Conservation (phyloP, 192 early-diverging fungal species). For the Linderina pennispora region DNA sequence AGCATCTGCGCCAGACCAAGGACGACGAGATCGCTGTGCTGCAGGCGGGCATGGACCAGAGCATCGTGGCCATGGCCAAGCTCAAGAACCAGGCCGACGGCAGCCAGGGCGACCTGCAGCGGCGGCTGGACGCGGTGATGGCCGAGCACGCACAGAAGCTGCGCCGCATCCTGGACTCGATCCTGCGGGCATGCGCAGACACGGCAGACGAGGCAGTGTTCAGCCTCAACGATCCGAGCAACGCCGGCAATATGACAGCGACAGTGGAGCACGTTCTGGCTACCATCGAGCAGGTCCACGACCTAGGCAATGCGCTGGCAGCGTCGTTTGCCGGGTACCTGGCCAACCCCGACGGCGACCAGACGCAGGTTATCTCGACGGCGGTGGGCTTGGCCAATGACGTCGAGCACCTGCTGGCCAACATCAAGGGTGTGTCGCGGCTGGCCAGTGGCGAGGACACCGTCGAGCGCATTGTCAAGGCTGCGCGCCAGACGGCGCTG, state of each 20-base stretch:
- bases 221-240: constrained; percentile 73
- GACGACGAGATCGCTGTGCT: constrained; percentile 77
- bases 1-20: constrained; percentile 41
- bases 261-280: constrained; percentile 89
- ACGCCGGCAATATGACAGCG: constrained; percentile 79
- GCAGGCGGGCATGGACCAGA: constrained; percentile 78
- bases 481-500: constrained; percentile 59
- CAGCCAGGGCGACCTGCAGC: constrained; percentile 52
- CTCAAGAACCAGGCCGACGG: constrained; percentile 52
- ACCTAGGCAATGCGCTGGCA: constrained; percentile 58
- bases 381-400: constrained; percentile 77
- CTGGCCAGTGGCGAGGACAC: constrained; percentile 76
- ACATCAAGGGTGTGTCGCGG: constrained; percentile 86
- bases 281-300: constrained; percentile 80
- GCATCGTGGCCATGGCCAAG: constrained; percentile 64
- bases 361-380: constrained; percentile 76
- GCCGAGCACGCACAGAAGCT: constrained; percentile 60
- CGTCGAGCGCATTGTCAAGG: constrained; percentile 68
- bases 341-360: constrained; percentile 63
- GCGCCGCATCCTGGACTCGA: constrained; percentile 76
- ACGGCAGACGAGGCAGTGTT: constrained; percentile 89
- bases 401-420: constrained; percentile 73
- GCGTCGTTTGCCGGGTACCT: constrained; percentile 48
- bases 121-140: constrained; percentile 58
- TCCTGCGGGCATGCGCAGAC: constrained; percentile 78